Evolutionary conservation across 2,329 filamentous ascomycete species (phyloP).

Genomic region (Lojkania enalia): DNA sequence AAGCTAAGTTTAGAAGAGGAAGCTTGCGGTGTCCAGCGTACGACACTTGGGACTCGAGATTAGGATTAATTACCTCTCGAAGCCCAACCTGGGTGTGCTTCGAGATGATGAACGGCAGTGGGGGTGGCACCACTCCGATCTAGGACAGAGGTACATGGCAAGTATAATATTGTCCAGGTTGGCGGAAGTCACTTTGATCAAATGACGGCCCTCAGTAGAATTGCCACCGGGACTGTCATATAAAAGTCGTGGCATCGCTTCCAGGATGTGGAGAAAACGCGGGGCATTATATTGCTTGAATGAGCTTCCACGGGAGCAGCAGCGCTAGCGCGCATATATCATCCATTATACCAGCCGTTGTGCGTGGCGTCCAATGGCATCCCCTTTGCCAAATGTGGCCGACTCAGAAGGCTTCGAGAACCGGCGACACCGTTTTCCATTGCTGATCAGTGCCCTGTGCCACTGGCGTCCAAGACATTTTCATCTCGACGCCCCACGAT

Average conservation of each 20-base stretch:
- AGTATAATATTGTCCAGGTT: conserved; percentile 7
- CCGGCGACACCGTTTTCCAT: conserved; percentile 3
- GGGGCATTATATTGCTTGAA: conserved; percentile 21
- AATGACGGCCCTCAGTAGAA: conserved; percentile 13
- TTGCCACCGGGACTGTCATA: conserved; percentile 21
- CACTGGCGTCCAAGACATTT: neutral
- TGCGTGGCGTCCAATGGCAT: conserved; percentile 13
- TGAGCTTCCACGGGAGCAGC: conserved; percentile 4
- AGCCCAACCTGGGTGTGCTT: conserved; percentile 22
- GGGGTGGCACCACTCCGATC: conserved; percentile 2
- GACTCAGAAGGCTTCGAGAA: conserved; percentile 9
- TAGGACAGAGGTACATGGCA: too few species aligned
- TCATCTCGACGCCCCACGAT: conserved; percentile 1
- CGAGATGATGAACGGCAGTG: conserved; percentile 16
- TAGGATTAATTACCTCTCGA: conserved; percentile 5
- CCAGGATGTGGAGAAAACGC: conserved; percentile 24
- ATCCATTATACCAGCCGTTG: conserved; percentile 13
- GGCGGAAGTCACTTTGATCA: conserved; percentile 14
- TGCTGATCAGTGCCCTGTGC: conserved; percentile 5
- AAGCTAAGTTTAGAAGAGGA: too few species aligned
- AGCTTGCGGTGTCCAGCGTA: too few species aligned
- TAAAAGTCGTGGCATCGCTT: conserved; percentile 21
- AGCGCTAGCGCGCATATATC: conserved; percentile 12
- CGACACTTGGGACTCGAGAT: conserved; percentile 6
- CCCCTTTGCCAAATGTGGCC: neutral